phyloP scores from a whole-genome alignment of 2,329 filamentous ascomycete genomes.

The Emydomyces testavorans region DNA sequence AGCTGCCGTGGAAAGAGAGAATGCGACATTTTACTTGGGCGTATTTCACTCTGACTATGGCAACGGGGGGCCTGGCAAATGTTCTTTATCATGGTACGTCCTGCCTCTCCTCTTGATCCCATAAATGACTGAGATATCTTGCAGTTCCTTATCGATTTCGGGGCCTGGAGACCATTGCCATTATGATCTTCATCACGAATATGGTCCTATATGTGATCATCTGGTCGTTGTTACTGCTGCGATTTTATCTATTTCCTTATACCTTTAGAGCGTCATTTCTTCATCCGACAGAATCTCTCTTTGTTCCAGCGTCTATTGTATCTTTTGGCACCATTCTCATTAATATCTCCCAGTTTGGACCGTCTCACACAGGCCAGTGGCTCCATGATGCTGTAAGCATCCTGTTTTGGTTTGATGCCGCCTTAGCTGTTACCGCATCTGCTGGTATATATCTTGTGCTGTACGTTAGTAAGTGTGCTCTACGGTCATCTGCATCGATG shows the following conservation, averaged over 20 bases:
- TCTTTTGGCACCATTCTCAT: slow-evolving; percentile 66
- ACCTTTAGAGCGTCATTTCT: slow-evolving; percentile 60
- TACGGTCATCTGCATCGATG: not conserved
- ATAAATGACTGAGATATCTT: slow-evolving; percentile 36
- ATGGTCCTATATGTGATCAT: slow-evolving; percentile 52
- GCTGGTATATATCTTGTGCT: slow-evolving; percentile 63
- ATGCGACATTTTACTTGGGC: slow-evolving; percentile 61
- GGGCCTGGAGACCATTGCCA: slow-evolving; percentile 49
- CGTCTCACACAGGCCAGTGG: slow-evolving; percentile 51
- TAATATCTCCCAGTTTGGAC: slow-evolving; percentile 66
- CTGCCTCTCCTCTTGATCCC: slow-evolving; percentile 25
- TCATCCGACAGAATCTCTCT: slow-evolving; percentile 67
- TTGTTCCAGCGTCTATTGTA: slow-evolving; percentile 57
- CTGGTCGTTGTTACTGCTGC: slow-evolving; percentile 51
- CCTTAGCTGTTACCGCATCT: slow-evolving; percentile 55
- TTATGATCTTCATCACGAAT: slow-evolving; percentile 53
- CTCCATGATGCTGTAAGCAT: slow-evolving; percentile 49
- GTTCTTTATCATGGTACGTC: slow-evolving; percentile 45
- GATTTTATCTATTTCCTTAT: slow-evolving; percentile 58
- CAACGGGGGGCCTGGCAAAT: slow-evolving; percentile 50
- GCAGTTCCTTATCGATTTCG: slow-evolving; percentile 42
- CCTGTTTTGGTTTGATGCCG: slow-evolving; percentile 64
- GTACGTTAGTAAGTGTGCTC: slow-evolving; percentile 30
- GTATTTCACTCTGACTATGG: slow-evolving; percentile 62
- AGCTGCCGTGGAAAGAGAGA: slow-evolving; percentile 42